A percentile compares a stretch with the other conserved stretches of the same genome.
Conservation (phyloP, 805 yeast species). For the Starmera pachycereana region DNA sequence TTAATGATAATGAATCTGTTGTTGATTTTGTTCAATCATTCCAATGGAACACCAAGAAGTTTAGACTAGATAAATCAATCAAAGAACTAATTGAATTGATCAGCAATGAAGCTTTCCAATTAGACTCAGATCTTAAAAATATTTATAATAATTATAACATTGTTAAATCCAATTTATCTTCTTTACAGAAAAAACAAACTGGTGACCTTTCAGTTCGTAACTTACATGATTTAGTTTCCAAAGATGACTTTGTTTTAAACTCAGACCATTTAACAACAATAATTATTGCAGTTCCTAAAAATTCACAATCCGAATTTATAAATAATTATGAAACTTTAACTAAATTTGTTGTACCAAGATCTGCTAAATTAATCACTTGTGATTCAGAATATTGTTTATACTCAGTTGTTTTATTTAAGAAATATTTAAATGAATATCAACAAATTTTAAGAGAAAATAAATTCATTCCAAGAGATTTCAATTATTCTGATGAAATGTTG, state of each 20-base stretch:
- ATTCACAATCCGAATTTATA: constrained; percentile 48
- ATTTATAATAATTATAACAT: constrained; percentile 65
- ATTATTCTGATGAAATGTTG: constrained; percentile 68
- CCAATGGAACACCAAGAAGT: constrained; percentile 83
- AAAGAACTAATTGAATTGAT: constrained; percentile 62
- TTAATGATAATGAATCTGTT: constrained; percentile 41
- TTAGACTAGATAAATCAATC: constrained; percentile 74
- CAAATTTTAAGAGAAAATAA: constrained; percentile 70
- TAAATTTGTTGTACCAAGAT: constrained; percentile 84
- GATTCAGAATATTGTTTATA: constrained; percentile 71
- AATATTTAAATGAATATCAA: constrained; percentile 59
- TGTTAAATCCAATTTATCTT: constrained; percentile 74
- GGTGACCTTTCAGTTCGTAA: constrained; percentile 92
- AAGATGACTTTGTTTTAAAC: constrained; percentile 71
- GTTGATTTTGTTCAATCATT: constrained; percentile 63
- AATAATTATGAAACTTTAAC: constrained; percentile 65
- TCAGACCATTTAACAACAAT: constrained; percentile 82
- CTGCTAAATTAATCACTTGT: constrained; percentile 56
- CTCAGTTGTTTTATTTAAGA: constrained; percentile 78
- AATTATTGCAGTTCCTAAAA: constrained; percentile 81
- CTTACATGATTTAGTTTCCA: constrained; percentile 77
- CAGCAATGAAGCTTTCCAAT: constrained; percentile 65
- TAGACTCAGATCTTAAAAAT: constrained; percentile 79
- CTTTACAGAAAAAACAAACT: constrained; percentile 86
- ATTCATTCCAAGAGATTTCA: constrained; percentile 89